Conservation (phyloP, 176 grass and related monocot species). For the Oryza rufipogon region DNA sequence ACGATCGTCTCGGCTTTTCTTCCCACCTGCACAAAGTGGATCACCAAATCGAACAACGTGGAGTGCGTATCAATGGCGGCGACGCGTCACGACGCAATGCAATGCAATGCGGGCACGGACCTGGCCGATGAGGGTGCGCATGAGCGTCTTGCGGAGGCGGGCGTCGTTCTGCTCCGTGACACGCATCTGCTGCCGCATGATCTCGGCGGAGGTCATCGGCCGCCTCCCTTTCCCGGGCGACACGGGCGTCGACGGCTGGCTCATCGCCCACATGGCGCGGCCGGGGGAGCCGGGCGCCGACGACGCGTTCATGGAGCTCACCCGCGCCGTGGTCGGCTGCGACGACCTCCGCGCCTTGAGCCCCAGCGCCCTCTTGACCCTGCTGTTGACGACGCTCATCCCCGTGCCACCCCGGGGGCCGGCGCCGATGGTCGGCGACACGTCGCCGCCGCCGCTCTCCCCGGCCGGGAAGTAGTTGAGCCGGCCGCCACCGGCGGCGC, state of each 20-base stretch:
- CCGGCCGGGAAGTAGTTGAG: slow-evolving; percentile 41
- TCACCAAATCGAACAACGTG: neutral
- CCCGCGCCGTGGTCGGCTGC: slow-evolving; percentile 51
- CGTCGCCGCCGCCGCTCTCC: slow-evolving; percentile 9
- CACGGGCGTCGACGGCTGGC: slow-evolving; percentile 34
- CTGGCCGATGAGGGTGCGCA: slow-evolving; percentile 85
- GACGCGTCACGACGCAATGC: no score
- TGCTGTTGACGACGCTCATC: slow-evolving; percentile 78
- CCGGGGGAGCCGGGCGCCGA: slow-evolving; percentile 58
- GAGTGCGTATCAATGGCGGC: neutral
- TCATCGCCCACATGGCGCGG: slow-evolving; percentile 28
- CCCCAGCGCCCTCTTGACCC: slow-evolving; percentile 71
- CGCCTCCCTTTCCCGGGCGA: slow-evolving; percentile 61
- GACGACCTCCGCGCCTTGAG: slow-evolving; percentile 67
- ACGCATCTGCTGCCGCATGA: slow-evolving; percentile 95
- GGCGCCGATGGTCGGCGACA: slow-evolving; percentile 45
- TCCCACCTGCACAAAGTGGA: slow-evolving; percentile 42
- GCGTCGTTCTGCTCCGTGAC: slow-evolving; percentile 71
- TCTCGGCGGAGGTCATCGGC: slow-evolving; percentile 93
- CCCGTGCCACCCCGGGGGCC: slow-evolving; percentile 74
- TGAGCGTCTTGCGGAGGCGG: slow-evolving; percentile 89
- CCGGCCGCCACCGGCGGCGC: slow-evolving; percentile 35
- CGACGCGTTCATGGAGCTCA: slow-evolving; percentile 43
- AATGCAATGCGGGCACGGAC: slow-evolving; percentile 28
- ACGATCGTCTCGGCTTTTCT: slow-evolving; percentile 73